Percentiles rank a stretch among this genome's conserved stretches.
These are phyloP conservation scores for Alopecurus myosuroides DNA, from an alignment of 176 grass and related monocot species.

Conservation along the genomic window DNA sequence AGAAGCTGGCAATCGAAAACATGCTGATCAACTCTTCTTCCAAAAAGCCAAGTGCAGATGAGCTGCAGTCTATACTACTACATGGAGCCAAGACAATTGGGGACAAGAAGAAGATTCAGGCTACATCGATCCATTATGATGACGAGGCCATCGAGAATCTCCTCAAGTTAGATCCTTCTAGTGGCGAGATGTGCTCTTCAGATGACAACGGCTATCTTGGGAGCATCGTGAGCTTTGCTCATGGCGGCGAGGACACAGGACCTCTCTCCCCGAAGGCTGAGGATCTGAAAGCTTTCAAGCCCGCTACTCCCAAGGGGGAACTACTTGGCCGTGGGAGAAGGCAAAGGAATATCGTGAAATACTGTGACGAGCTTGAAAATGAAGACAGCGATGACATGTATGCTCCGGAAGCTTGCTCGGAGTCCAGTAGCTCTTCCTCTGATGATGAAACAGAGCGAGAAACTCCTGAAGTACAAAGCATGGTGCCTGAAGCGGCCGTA, in stretches of 20 bases:
- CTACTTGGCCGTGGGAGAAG: conserved; percentile 61
- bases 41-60: conserved; percentile 48
- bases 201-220: conserved; percentile 62
- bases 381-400: conserved; percentile 55
- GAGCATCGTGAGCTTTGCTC: conserved; percentile 55
- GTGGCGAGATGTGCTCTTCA: conserved; percentile 40
- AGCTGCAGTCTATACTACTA: conserved; percentile 54
- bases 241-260: conserved; percentile 11
- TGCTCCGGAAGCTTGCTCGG: conserved; percentile 25
- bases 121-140: conserved; percentile 51
- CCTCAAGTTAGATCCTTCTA: conserved; percentile 50
- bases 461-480: not conserved
- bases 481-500: not conserved
- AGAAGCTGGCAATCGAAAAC: conserved; percentile 66
- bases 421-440: conserved; percentile 8
- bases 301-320: conserved; percentile 30
- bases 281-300: conserved; percentile 38
- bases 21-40: conserved; percentile 52
- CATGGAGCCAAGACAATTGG: conserved; percentile 57
- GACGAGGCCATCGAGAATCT: conserved; percentile 61
- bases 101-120: conserved; percentile 43
- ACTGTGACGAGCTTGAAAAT: conserved; percentile 33
- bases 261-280: conserved; percentile 44
- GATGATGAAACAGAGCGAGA: conserved; percentile 20
- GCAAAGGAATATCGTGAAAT: conserved; percentile 43